phyloP scores from a whole-genome alignment of 2,329 filamentous ascomycete genomes.

The Fusarium tuaranense region DNA sequence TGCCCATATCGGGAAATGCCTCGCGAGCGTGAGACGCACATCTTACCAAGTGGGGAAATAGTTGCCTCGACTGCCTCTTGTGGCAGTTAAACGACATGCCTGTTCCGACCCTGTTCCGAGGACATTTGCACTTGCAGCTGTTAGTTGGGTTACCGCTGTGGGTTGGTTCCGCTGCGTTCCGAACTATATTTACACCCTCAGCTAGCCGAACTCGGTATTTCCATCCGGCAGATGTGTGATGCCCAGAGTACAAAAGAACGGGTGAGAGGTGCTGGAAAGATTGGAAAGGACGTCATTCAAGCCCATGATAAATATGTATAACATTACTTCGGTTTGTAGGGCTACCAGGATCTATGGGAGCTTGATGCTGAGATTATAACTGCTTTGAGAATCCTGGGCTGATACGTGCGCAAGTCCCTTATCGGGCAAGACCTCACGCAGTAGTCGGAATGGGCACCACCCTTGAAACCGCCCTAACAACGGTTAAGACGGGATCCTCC shows the following conservation, averaged over 20 bases:
- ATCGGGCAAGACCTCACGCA: constrained; percentile 5
- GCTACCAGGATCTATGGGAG: background rate
- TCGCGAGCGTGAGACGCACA: background rate
- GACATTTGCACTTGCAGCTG: background rate
- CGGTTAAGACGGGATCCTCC: constrained; percentile 14
- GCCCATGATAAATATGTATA: background rate
- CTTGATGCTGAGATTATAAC: background rate
- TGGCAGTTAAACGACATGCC: background rate
- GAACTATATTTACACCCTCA: accelerated
- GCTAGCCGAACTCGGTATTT: background rate
- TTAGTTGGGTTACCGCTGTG: background rate
- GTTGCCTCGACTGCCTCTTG: background rate
- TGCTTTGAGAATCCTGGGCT: background rate
- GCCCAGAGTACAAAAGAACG: background rate
- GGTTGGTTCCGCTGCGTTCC: background rate
- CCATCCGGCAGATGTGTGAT: background rate
- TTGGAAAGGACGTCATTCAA: background rate
- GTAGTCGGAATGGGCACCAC: background rate
- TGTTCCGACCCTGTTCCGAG: background rate
- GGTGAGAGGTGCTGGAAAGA: background rate
- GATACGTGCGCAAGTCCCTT: background rate
- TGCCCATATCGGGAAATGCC: constrained; percentile 12
- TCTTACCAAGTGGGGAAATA: background rate
- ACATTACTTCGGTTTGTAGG: background rate
- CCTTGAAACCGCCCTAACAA: constrained; percentile 1